phyloP scores from a whole-genome alignment of 257 asterid species.

The Misopates orontium region DNA sequence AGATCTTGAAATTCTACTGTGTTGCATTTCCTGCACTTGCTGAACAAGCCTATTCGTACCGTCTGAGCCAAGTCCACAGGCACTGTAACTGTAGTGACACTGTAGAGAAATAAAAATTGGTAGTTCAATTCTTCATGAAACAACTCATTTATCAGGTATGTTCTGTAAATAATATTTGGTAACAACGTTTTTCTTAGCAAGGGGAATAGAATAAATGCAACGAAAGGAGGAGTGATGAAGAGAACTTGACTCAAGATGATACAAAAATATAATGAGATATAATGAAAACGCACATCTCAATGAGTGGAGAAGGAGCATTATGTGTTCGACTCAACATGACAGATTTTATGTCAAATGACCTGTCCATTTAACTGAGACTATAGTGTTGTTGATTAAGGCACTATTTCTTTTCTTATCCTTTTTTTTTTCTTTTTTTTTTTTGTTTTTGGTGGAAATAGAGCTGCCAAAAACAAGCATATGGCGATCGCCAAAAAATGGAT shows the following conservation, averaged over 20 bases:
- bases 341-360: too few relatives aligned
- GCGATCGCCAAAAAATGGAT: not conserved
- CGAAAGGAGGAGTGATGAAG: too few relatives aligned
- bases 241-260: too few relatives aligned
- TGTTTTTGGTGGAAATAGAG: too few relatives aligned
- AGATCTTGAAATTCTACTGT: conserved; percentile 54
- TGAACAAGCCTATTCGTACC: conserved; percentile 91
- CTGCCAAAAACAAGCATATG: not conserved
- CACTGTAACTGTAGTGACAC: conserved; percentile 96
- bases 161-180: not conserved
- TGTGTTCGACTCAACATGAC: too few relatives aligned
- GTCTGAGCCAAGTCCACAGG: conserved; percentile 95
- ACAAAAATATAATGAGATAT: too few relatives aligned
- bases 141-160: not conserved
- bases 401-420: too few relatives aligned
- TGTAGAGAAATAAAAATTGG: conserved; percentile 26
- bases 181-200: not conserved
- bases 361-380: too few relatives aligned
- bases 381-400: too few relatives aligned
- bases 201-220: not conserved
- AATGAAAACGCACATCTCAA: too few relatives aligned
- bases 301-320: too few relatives aligned
- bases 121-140: conserved; percentile 4
- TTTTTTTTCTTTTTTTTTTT: too few relatives aligned
- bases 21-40: conserved; percentile 90